Evolutionary conservation across 202 grass and related monocot genomes (phyloP).

Genomic region (Musa balbisiana): DNA sequence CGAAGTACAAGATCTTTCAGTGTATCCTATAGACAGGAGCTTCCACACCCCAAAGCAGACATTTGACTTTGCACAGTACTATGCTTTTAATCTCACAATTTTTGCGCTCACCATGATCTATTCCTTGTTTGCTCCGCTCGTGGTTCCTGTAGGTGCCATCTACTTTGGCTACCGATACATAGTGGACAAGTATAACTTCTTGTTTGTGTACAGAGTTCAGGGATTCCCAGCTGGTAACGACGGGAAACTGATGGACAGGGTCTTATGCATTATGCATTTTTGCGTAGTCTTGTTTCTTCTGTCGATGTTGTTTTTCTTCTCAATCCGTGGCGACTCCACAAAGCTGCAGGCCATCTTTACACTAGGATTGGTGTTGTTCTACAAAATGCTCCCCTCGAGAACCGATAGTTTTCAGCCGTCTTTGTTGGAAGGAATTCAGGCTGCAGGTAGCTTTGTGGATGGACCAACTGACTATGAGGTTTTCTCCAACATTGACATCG

Average conservation of each 20-base stretch:
- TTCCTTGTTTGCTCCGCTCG: constrained; percentile 78
- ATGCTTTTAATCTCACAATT: constrained; percentile 95
- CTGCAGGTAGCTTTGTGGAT: constrained; percentile 90
- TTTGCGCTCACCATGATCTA: constrained; percentile 98
- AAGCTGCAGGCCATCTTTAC: constrained; percentile 89
- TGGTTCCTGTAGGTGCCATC: constrained; percentile 79
- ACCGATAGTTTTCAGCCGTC: constrained; percentile 62
- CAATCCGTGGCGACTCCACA: constrained; percentile 75
- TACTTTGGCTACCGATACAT: constrained; percentile 99
- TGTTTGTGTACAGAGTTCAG: constrained; percentile 91
- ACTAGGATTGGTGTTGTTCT: constrained; percentile 75
- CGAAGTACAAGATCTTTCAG: constrained; percentile 65
- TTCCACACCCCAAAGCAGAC: constrained; percentile 94
- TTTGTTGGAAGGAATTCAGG: constrained; percentile 87
- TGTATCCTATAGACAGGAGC: constrained; percentile 82
- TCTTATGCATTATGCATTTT: constrained; percentile 94
- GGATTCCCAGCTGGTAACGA: constrained; percentile 97
- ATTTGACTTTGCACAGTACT: constrained; percentile 98
- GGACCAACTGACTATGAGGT: constrained; percentile 90
- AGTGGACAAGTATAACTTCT: constrained; percentile 99
- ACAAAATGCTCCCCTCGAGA: constrained; percentile 74
- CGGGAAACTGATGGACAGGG: constrained; percentile 91
- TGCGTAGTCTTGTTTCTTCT: constrained; percentile 91
- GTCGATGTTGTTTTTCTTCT: constrained; percentile 86
- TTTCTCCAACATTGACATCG: constrained; percentile 81